Evolutionary conservation across 768 basidiomycete genomes (phyloP), one percentile per base, ranked within the genome.

Genomic region (Boletus sp.): DNA sequence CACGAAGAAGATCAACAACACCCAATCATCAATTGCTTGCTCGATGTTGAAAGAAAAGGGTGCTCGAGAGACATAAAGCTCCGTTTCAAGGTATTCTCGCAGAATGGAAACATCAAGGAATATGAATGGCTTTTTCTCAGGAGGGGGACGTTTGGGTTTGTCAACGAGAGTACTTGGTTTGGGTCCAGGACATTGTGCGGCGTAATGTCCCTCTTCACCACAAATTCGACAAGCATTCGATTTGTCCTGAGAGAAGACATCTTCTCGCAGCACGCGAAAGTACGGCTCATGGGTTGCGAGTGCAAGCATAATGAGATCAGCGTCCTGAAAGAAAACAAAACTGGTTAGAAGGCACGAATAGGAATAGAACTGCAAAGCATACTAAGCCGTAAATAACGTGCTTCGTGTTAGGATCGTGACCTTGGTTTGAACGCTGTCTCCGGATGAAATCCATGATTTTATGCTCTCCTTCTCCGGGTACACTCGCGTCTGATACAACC

Each of bases 361-460:
- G n/a, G 17, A 50, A 40, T 5, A 33, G 6, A 35, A 37, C 6
- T 13, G 14, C 17, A 47, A 47, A 34, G 69, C 87, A 55, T 65
- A 95, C 93, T 69, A 99, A 75, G 61, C 97, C 97, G 74, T 98
- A 99, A 58, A 99, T 98, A 51, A 98, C 96, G 68, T 99, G 97
- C 33, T 79, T 79, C 4, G 94, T 98, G 67, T 99, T 98, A 19
- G 96, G 87, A 70, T 99, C 87, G 72, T 98, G 87, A n/a, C 85
- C 88, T 23, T 82, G 81, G 65, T 95, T 90, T 47, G 81, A 78
- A 48, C 97, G 82, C 64, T 97, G 95, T 33, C 95, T 80, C 51
- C 97, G 80, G 59, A 99, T 96, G 70, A 83, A 98, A 69, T 98
- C 97, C 94, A 99, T 98, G 59, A 99, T 98, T 77, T 99, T 99